Conservation (phyloP, 2,329 filamentous ascomycete species). For the Allantophomopsis lycopodina region DNA sequence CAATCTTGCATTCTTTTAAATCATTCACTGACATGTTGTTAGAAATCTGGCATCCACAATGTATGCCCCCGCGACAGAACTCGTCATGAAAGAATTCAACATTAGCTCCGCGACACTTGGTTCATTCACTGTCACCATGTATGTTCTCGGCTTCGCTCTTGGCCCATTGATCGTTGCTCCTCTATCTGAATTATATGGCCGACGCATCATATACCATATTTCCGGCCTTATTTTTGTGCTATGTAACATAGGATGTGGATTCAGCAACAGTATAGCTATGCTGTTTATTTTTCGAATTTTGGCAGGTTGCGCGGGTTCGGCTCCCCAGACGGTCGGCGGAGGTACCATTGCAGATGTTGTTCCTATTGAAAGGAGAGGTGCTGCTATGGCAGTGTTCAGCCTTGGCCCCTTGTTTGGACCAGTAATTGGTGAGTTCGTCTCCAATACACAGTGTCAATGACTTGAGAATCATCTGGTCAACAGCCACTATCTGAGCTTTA, state of each 20-base stretch:
- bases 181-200: constrained; percentile 44
- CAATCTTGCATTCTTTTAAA: too few relatives aligned
- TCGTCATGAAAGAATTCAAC: constrained; percentile 1
- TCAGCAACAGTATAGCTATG: constrained; percentile 27
- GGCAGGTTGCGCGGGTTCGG: constrained; percentile 46
- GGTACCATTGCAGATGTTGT: constrained; percentile 55
- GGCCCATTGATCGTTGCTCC: constrained; percentile 46
- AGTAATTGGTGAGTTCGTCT: constrained; percentile 7
- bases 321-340: constrained; percentile 43
- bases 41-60: neutral
- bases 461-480: too few relatives aligned
- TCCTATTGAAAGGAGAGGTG: constrained; percentile 36
- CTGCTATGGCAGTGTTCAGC: constrained; percentile 36
- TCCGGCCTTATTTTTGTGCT: constrained; percentile 35
- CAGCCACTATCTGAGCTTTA: too few relatives aligned
- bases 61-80: neutral
- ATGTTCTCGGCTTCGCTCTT: constrained; percentile 48
- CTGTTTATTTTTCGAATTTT: constrained; percentile 46
- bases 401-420: constrained; percentile 26
- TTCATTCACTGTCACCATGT: constrained; percentile 42
- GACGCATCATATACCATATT: constrained; percentile 32
- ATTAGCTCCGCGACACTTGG: constrained; percentile 23
- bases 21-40: too few relatives aligned
- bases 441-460: too few relatives aligned
- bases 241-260: constrained; percentile 24